These are phyloP conservation scores for Xylaria longipes DNA, from an alignment of 495 filamentous ascomycete species.

Conservation along the genomic window DNA sequence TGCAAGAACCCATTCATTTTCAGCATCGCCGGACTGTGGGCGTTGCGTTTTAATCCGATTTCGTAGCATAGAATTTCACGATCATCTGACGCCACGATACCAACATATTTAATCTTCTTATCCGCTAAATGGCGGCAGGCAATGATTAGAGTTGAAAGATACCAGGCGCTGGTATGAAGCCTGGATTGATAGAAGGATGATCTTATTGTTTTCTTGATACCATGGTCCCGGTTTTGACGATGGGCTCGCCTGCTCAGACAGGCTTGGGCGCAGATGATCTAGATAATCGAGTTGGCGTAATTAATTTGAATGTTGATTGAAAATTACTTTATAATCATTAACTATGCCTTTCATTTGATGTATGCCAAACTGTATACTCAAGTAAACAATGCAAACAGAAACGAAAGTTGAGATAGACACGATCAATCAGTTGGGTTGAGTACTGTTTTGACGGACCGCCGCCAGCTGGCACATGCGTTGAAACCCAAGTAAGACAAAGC, in stretches of 20 bases:
- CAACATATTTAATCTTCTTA: conserved; percentile 27
- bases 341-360: neutral
- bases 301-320: conserved; percentile 7
- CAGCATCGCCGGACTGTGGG: conserved; percentile 52
- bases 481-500: conserved; percentile 5
- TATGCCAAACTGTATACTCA: neutral
- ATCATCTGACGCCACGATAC: conserved; percentile 34
- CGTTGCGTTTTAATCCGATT: conserved; percentile 49
- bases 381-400: neutral
- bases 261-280: conserved; percentile 6
- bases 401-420: neutral
- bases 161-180: conserved; percentile 29
- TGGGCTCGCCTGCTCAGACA: conserved; percentile 16
- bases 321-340: neutral
- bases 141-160: conserved; percentile 27
- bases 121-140: conserved; percentile 21
- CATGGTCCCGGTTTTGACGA: conserved; percentile 25
- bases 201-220: conserved; percentile 21
- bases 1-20: conserved; percentile 34
- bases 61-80: conserved; percentile 27
- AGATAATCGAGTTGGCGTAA: neutral
- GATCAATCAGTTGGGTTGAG: neutral
- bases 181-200: conserved; percentile 17
- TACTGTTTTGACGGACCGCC: conserved; percentile 15
- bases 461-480: conserved; percentile 1